These are phyloP conservation scores for Aspergillus viridinutans DNA, from an alignment of 2,329 filamentous ascomycete genomes.

Conservation along the genomic window DNA sequence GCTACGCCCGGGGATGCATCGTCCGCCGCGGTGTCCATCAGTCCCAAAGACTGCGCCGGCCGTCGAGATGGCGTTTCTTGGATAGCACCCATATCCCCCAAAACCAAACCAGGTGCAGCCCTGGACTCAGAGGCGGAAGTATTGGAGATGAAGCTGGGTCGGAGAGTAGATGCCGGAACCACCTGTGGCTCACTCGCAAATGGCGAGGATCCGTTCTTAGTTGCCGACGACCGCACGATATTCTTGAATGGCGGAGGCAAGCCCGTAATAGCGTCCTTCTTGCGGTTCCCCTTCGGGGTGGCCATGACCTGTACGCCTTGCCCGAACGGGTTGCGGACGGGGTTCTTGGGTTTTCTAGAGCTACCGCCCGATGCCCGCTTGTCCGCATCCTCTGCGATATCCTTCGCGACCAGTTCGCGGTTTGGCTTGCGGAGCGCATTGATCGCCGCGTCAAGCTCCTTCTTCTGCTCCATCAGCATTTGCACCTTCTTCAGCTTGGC, in stretches of 20 bases:
- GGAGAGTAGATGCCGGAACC: conserved; percentile 29
- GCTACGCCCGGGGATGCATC: conserved; percentile 13
- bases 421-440: conserved; percentile 46
- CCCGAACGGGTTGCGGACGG: conserved; percentile 37
- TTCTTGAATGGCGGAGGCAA: conserved; percentile 25
- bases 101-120: conserved; percentile 6
- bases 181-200: conserved; percentile 27
- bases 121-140: conserved; percentile 6
- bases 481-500: conserved; percentile 45
- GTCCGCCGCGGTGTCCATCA: no score
- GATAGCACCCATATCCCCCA: conserved; percentile 17
- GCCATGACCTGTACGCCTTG: conserved; percentile 48
- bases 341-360: conserved; percentile 39
- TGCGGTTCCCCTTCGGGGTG: conserved; percentile 40
- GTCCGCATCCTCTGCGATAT: conserved; percentile 42
- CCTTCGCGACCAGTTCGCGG: conserved; percentile 42
- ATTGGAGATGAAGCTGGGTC: conserved; percentile 25
- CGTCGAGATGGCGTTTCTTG: conserved; percentile 41
- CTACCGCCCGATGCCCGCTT: conserved; percentile 28
- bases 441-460: conserved; percentile 47
- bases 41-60: conserved; percentile 4
- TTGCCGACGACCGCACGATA: conserved; percentile 27
- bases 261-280: conserved; percentile 25
- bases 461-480: conserved; percentile 43
- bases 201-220: conserved; percentile 22